Evolutionary conservation across 139 green algal species (phyloP).

Genomic region (Spirogloea muscicola): DNA sequence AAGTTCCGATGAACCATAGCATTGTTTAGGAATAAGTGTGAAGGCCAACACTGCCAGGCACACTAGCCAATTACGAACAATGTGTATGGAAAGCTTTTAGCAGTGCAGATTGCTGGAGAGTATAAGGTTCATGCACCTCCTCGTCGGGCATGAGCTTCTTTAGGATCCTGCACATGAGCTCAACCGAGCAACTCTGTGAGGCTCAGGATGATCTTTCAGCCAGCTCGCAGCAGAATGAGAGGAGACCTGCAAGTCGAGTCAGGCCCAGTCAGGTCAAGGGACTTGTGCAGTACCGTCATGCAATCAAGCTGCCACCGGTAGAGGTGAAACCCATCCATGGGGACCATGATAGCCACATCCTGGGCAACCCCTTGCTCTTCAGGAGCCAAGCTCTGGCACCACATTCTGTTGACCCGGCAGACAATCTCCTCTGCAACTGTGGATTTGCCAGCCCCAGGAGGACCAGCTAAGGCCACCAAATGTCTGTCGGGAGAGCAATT

Average conservation of each 20-base stretch:
- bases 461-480: slow-evolving; percentile 74
- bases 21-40: too few species aligned
- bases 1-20: too few species aligned
- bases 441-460: slow-evolving; percentile 73
- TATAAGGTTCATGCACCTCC: slow-evolving; percentile 8
- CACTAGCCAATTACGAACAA: too few species aligned
- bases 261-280: too few species aligned
- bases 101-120: neutral
- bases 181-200: too few species aligned
- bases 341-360: slow-evolving; percentile 51
- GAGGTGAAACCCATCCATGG: slow-evolving; percentile 86
- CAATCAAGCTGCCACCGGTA: slow-evolving; percentile 71
- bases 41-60: too few species aligned
- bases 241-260: too few species aligned
- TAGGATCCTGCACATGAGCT: slow-evolving; percentile 42
- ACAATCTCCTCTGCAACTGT: slow-evolving; percentile 62
- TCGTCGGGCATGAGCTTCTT: slow-evolving; percentile 41
- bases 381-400: neutral
- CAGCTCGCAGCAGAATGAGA: too few species aligned
- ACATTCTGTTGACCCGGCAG: slow-evolving; percentile 50
- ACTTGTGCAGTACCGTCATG: slow-evolving; percentile 43
- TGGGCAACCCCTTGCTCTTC: neutral
- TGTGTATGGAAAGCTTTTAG: too few species aligned
- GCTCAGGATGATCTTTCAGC: too few species aligned
- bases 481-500: too few species aligned